Conservation (phyloP, 2,329 filamentous ascomycete species). For the Trichophyton equinum region DNA sequence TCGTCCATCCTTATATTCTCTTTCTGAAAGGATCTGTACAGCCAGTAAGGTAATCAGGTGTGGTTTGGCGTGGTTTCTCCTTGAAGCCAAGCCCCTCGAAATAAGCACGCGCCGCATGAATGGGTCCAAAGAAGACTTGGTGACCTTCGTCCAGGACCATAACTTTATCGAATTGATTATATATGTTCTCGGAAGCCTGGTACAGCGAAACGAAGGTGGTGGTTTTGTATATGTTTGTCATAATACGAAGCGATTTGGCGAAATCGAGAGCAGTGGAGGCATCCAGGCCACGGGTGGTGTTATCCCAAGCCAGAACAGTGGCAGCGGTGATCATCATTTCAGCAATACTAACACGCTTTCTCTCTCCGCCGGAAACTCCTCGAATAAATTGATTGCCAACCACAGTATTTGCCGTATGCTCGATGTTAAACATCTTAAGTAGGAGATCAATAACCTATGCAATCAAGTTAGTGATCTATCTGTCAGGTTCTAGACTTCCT, state of each 20-base stretch:
- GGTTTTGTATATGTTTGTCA: conserved; percentile 73
- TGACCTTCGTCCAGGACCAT: conserved; percentile 65
- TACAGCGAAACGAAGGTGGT: conserved; percentile 79
- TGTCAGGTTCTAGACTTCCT: neutral
- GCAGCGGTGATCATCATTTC: conserved; percentile 69
- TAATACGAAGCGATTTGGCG: conserved; percentile 57
- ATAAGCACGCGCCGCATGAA: conserved; percentile 54
- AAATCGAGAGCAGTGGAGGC: conserved; percentile 57
- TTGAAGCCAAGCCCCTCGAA: conserved; percentile 67
- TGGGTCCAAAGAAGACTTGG: conserved; percentile 64
- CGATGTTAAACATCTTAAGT: conserved; percentile 87
- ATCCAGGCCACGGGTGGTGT: conserved; percentile 57
- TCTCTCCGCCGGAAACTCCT: conserved; percentile 67
- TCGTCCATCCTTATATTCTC: conserved; percentile 58
- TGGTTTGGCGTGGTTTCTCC: conserved; percentile 63
- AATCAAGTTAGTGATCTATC: neutral
- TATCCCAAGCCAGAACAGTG: conserved; percentile 63
- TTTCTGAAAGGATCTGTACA: conserved; percentile 76
- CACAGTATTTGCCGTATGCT: conserved; percentile 72
- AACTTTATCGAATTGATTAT: conserved; percentile 69
- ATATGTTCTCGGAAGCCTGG: conserved; percentile 73
- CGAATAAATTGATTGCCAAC: conserved; percentile 73
- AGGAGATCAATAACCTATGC: conserved; percentile 56
- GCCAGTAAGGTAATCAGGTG: conserved; percentile 67
- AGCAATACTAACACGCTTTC: conserved; percentile 69